Base-by-base conservation (phyloP, 108 stramenopile genomes). In the Cyclostephanos tholiformis region DNA sequence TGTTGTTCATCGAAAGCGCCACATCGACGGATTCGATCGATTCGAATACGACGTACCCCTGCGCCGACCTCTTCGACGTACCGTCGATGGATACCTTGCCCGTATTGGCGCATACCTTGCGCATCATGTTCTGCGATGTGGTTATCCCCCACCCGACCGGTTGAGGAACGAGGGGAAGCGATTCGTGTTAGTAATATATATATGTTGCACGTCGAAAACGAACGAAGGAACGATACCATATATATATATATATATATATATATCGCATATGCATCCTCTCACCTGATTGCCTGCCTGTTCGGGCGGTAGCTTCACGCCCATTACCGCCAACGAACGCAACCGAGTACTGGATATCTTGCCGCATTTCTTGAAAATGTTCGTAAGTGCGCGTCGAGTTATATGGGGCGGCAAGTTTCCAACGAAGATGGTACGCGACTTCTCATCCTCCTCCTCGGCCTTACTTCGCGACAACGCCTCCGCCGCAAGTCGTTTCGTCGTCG, bases 31-130 rank as follows among this genome's bases (percentile, higher is more conserved):
- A 77, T 39, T 82, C 88, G 8, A 71, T 19, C 19, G 69, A 51
- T 43, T 82, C 69, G 69, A 94, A 94, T 19, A 91, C 89, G n/a
- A 94, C 90, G 71, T 94, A 94, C 19, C 90, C 93, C 59, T 82
- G 81, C 7, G 68, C 76, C 6, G 71, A 73, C 61, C 77, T 82
- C 63, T 82, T 82, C 16, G 81, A 51, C 29, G 64, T 36, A 32
- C 63, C 74, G 41, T 27, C 63, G 50, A 30, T 32, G 29, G 68
- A 51, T 14, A 91, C 22, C 57, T 88, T 75, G 5, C 81, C 78
- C 8, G 89, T 91, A 56, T 90, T 91, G 60, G 65, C 87, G 46
- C 86, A 88, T 14, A 91, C 90, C 58, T 94, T 91, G 20, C 78
- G 82, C 74, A 90, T 84, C 41, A 94, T 60, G 30, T 82, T 84